phyloP scores from a whole-genome alignment of 495 filamentous ascomycete genomes.

The Daldinia grandis region DNA sequence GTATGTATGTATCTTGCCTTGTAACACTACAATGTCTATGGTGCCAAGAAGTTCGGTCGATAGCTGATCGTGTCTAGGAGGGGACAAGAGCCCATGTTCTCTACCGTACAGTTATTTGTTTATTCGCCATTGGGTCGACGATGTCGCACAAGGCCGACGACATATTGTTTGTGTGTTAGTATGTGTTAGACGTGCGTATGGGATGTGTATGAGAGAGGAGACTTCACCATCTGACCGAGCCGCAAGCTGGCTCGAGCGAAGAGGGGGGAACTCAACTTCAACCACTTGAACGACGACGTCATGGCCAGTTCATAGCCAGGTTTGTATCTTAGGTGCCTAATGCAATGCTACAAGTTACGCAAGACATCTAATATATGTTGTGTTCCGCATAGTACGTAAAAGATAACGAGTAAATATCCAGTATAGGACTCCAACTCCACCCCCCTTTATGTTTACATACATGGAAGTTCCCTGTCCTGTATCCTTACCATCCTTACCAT shows the following conservation, averaged over 20 bases:
- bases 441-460: conserved; percentile 7
- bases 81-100: conserved; percentile 6
- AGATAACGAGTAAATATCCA: background rate
- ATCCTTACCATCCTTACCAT: background rate
- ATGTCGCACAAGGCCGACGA: conserved; percentile 22
- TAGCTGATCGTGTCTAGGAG: conserved; percentile 27
- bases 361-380: background rate
- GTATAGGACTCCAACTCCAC: conserved; percentile 22
- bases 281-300: background rate
- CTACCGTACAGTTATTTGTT: conserved; percentile 36
- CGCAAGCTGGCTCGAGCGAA: background rate
- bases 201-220: background rate
- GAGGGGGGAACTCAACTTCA: background rate
- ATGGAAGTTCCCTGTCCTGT: background rate
- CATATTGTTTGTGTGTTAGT: conserved; percentile 25
- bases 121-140: conserved; percentile 34
- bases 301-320: background rate
- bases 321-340: too few relatives aligned
- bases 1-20: conserved; percentile 10
- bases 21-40: conserved; percentile 26
- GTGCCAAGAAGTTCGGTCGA: conserved; percentile 32
- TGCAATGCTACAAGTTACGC: background rate
- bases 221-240: background rate
- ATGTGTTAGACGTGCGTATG: conserved; percentile 2
- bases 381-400: background rate